These are phyloP conservation scores for Kandelia obovata DNA, from an alignment of 345 rosid species.

Conservation along the genomic window DNA sequence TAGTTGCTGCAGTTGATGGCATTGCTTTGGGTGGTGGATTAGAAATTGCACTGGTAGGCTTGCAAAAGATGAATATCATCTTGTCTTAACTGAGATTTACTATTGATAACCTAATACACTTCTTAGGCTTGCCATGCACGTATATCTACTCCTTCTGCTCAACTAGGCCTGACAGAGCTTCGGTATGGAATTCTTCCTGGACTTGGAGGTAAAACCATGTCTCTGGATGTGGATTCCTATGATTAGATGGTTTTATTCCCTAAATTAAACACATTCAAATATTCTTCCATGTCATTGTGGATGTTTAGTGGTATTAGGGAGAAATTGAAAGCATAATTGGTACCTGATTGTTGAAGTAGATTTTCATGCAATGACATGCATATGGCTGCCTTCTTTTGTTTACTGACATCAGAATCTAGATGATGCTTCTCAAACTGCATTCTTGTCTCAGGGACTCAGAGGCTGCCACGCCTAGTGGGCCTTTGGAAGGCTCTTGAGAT, in stretches of 20 bases:
- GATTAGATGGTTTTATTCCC: too few species aligned
- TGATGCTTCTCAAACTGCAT: neutral
- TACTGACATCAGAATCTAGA: neutral
- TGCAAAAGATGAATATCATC: neutral
- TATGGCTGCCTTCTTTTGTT: neutral
- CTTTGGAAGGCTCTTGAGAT: constrained; percentile 2
- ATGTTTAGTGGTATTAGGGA: too few species aligned
- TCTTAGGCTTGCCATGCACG: constrained; percentile 25
- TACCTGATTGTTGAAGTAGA: neutral
- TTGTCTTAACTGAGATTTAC: neutral
- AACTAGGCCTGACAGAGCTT: constrained; percentile 22
- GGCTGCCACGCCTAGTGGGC: constrained; percentile 3
- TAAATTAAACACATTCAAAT: too few species aligned
- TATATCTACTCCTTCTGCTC: constrained; percentile 19
- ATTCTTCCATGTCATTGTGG: too few species aligned
- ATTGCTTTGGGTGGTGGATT: constrained; percentile 25
- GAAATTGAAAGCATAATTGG: too few species aligned
- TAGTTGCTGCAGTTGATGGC: constrained; percentile 24
- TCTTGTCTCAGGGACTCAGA: constrained; percentile 4
- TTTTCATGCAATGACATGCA: neutral
- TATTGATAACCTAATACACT: neutral
- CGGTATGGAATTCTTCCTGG: constrained; percentile 15
- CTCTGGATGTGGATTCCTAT: neutral
- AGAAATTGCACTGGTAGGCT: constrained; percentile 21
- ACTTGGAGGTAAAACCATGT: neutral